These are phyloP conservation scores for Phytophthora lateralis DNA, from an alignment of 352 stramenopile genomes.

Conservation along the genomic window DNA sequence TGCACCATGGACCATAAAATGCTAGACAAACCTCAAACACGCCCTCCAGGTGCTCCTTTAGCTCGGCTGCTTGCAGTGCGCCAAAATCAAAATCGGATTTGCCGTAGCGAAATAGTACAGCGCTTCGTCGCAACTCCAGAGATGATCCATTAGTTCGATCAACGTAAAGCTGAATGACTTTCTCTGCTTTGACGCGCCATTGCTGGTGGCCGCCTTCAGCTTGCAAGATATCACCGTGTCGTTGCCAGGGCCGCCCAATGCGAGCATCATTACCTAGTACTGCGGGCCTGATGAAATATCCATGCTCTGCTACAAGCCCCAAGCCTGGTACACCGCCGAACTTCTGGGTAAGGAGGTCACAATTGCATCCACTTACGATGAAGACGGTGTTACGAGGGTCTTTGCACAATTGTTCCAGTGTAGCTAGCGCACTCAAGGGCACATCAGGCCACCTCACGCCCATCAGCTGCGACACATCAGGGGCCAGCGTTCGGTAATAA, in stretches of 20 bases:
- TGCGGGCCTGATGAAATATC: constrained; percentile 93
- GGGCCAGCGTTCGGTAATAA: constrained; percentile 97
- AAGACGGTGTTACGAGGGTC: constrained; percentile 97
- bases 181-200: constrained; percentile 95
- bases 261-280: constrained; percentile 70
- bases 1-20: not conserved
- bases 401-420: constrained; percentile 92
- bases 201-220: constrained; percentile 60
- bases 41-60: constrained; percentile 97
- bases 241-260: constrained; percentile 74
- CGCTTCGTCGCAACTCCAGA: constrained; percentile 97
- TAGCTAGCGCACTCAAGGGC: constrained; percentile 66
- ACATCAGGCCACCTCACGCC: constrained; percentile 80
- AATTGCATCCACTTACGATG: constrained; percentile 97
- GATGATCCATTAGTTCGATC: constrained; percentile 98
- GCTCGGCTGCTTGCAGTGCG: constrained; percentile 94
- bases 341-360: constrained; percentile 94
- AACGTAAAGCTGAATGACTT: constrained; percentile 98
- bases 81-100: constrained; percentile 99
- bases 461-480: constrained; percentile 88
- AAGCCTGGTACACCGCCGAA: constrained; percentile 95
- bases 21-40: constrained; percentile 73
- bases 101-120: constrained; percentile 98
- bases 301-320: constrained; percentile 98
- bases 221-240: constrained; percentile 67